Percentiles rank a stretch among this genome's conserved stretches.
These are phyloP conservation scores for Curvularia lunata DNA, from an alignment of 2,329 filamentous ascomycete species.

Conservation along the genomic window DNA sequence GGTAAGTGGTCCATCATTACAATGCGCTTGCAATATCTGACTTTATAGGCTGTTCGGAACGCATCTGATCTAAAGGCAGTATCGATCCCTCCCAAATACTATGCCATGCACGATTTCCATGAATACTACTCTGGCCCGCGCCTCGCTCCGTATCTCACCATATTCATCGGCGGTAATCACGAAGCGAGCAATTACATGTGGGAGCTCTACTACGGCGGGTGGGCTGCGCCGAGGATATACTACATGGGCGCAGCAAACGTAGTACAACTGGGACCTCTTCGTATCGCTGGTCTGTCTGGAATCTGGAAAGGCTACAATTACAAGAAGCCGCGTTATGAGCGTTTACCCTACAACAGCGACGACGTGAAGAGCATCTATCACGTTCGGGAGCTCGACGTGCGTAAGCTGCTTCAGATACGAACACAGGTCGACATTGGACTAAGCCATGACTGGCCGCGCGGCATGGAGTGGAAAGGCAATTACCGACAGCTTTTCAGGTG, in stretches of 20 bases:
- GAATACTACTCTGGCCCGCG: slow-evolving; percentile 85
- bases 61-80: slow-evolving; percentile 85
- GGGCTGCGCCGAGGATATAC: slow-evolving; percentile 97
- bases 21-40: slow-evolving; percentile 20
- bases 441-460: slow-evolving; percentile 94
- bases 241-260: slow-evolving; percentile 95
- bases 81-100: slow-evolving; percentile 88
- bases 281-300: slow-evolving; percentile 88
- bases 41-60: slow-evolving; percentile 78
- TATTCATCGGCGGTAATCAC: slow-evolving; percentile 95
- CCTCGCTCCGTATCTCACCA: slow-evolving; percentile 82
- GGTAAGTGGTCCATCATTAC: slow-evolving; percentile 52
- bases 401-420: slow-evolving; percentile 83
- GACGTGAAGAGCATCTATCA: slow-evolving; percentile 88
- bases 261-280: slow-evolving; percentile 78
- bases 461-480: slow-evolving; percentile 80
- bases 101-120: slow-evolving; percentile 87
- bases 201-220: slow-evolving; percentile 95
- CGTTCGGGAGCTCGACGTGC: slow-evolving; percentile 85
- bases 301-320: slow-evolving; percentile 96
- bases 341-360: slow-evolving; percentile 78
- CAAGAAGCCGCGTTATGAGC: slow-evolving; percentile 79
- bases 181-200: slow-evolving; percentile 89
- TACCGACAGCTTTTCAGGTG: slow-evolving; percentile 68
- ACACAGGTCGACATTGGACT: slow-evolving; percentile 89